Base-by-base conservation (phyloP, 2,329 filamentous ascomycete species). In the Aspergillus fischeri region DNA sequence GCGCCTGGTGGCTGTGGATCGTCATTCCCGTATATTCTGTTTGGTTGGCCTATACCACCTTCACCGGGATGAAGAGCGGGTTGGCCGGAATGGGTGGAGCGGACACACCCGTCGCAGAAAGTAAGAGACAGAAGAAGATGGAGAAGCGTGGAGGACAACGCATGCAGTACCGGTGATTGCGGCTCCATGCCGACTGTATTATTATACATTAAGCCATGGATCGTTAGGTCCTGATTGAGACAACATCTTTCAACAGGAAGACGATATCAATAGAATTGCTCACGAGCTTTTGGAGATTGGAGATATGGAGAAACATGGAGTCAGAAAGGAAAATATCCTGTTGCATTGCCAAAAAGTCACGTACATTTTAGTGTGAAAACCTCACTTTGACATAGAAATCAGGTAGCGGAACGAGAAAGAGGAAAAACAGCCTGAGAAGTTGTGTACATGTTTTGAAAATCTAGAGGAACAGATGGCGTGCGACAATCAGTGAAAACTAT, bases 1-100 rank as follows among this genome's bases (percentile, higher is more conserved):
- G 88, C 78, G 90, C 80, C 3, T 90, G 87, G 87, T 84, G 85
- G 80, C 63, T 85, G 38, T 89, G 83, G 74, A 69, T 78, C 27
- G 75, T 77, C 2, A 73, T 82, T 35, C 80, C 80, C 1, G 20
- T 76, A 4, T 82, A 81, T 65, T 79, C 78, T 1, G 67, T 73
- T 20, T 82, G 77, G 65, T 63, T 77, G 60, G 75, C 72, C 3
- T 78, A 77, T 59, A 75, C 74, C 17, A 79, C 78, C 1, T 73
- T 80, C 51, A 77, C 70, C 55, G 79, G 79, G 1, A 71, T 82
- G 66, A 77, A 71, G 65, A 76, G 70, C 53, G 76, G 75, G 4
- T 67, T 78, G 51, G 70, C 73, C 51, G 78, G 77, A 3, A 73
- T 78, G 62, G 73, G 71, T 45, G 74, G 67, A 50, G 71, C 54